phyloP scores from a whole-genome alignment of 106 monocot genomes.

The Dioscorea dumetorum region DNA sequence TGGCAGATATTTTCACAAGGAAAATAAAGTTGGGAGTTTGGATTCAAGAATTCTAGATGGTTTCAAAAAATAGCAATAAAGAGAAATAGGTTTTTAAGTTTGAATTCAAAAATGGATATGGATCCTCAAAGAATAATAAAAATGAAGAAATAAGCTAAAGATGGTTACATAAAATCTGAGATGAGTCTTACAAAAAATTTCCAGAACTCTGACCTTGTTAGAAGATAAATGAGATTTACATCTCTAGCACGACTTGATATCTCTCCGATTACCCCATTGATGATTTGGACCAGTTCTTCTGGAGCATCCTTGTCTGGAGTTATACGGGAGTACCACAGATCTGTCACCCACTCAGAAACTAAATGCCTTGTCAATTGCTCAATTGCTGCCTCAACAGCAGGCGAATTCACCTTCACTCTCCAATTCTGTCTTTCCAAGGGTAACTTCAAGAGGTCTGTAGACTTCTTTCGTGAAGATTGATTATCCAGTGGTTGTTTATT shows the following conservation, averaged over 20 bases:
- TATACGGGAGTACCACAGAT: conserved; percentile 93
- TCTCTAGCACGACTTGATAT: conserved; percentile 85
- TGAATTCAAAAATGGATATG: no score
- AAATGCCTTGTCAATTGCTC: conserved; percentile 89
- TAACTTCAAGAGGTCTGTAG: conserved; percentile 24
- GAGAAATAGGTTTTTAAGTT: no score
- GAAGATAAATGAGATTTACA: conserved; percentile 84
- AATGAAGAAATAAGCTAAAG: no score
- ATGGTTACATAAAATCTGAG: not conserved
- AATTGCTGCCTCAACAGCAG: conserved; percentile 78
- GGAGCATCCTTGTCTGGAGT: conserved; percentile 89
- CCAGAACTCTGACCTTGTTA: conserved; percentile 55
- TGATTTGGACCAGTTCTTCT: conserved; percentile 72
- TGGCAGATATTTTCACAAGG: not conserved
- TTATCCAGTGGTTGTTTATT: conserved; percentile 3
- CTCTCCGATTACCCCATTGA: conserved; percentile 81
- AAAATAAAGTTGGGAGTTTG: no score
- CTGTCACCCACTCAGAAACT: conserved; percentile 91
- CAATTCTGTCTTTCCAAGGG: conserved; percentile 48
- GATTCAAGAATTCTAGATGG: no score
- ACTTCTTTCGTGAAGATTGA: conserved; percentile 25
- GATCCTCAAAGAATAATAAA: no score
- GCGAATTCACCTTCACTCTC: conserved; percentile 87
- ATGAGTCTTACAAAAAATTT: not conserved
- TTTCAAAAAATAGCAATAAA: no score